Evolutionary conservation across 257 asterid species (phyloP), one percentile per base, ranked within the genome.

Genomic region (Paraleonurus japonicus): DNA sequence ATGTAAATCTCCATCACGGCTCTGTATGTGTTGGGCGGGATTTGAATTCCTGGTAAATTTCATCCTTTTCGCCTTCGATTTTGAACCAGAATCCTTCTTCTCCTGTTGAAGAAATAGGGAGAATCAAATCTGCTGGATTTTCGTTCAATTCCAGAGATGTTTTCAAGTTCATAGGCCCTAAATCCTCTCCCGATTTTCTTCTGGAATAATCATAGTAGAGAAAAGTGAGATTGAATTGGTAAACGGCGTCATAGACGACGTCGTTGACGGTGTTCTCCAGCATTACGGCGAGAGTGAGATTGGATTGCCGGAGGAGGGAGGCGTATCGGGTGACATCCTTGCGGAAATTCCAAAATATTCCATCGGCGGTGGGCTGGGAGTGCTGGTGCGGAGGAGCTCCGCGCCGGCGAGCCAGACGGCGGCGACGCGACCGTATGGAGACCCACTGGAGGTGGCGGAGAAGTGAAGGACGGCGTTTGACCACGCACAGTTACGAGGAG

Each of bases 301-400:
- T 79, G 57, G 80, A 69, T 20, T 55, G 81, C 2, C 81, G 75
- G 69, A 94, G 88, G 76, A 94, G 79, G 11, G 87, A 83, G 58
- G 85, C 71, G 78, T 91, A 94, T 78, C 72, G 82, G n/a, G 96
- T 84, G 58, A 94, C 81, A 16, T 94, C 96, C 78, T 91, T 94
- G 0, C 78, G 75, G n/a, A 89, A 80, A 15, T 37, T 87, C 99
- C 99, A 94, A 82, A 75, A 83, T 11, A 89, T 57, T 9, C 95
- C 98, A 0, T 68, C 75, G 0, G 72, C 71, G 2, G 84, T 85
- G 13, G 98, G 89, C 82, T 90, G 2, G 97, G 95, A 3, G 97
- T 87, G 87, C 95, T 89, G 62, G 98, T 89, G 53, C 98, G 98
- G 67, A 94, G 87, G 62, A 94, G 61, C 81, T 89, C 98, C 4